Conservation (phyloP, 1,139 yeast genomes). For the Taphrina pruni region DNA sequence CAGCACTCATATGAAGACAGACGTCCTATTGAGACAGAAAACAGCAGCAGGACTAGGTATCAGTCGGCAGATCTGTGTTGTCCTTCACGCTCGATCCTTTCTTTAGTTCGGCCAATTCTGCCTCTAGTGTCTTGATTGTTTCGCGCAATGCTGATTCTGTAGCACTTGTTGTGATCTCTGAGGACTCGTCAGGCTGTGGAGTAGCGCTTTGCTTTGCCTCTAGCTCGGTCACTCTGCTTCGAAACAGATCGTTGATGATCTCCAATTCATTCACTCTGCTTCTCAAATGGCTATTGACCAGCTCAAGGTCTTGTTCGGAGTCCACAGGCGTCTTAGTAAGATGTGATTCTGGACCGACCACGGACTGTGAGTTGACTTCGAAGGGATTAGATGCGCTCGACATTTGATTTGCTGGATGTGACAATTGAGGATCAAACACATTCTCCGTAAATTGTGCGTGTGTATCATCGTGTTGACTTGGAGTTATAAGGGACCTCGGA, state of each 20-base stretch:
- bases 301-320: constrained; percentile 38
- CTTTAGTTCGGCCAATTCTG: constrained; percentile 8
- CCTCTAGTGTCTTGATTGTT: constrained; percentile 3
- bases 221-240: constrained; percentile 78
- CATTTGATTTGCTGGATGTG: constrained; percentile 21
- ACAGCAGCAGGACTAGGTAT: no score
- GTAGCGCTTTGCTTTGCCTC: constrained; percentile 54
- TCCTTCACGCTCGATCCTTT: neutral
- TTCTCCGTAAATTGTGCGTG: constrained; percentile 32
- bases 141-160: constrained; percentile 5
- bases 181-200: neutral
- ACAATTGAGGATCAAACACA: constrained; percentile 24
- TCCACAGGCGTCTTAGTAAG: constrained; percentile 42
- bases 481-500: constrained; percentile 30
- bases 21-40: no score
- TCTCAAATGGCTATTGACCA: constrained; percentile 53
- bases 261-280: constrained; percentile 89
- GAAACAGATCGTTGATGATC: constrained; percentile 82
- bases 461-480: constrained; percentile 45
- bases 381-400: constrained; percentile 8
- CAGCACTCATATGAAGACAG: no score
- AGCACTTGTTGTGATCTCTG: neutral
- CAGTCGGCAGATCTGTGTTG: no score
- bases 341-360: constrained; percentile 41
- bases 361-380: neutral